Evolutionary conservation across 225 moss, liverwort and hornwort genomes (phyloP), one percentile per base, ranked within the genome.

Genomic region (Polytrichum formosum): DNA sequence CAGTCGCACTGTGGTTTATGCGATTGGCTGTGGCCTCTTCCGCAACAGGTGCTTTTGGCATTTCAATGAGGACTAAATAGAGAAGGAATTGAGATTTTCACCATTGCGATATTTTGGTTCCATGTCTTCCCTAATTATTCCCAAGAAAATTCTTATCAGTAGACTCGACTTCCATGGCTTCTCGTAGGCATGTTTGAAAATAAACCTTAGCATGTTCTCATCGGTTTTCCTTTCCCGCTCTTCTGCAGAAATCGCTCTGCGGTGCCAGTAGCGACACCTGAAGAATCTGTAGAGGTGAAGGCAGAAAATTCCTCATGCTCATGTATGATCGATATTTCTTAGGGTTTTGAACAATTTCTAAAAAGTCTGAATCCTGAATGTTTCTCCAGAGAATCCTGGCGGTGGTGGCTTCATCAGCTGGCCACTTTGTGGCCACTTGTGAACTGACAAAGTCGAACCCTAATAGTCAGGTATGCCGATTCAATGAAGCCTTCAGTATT

Each of bases 381-480:
- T 58, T 20, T 16, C 8, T 56, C 56, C 64, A 78, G 70, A 70
- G 20, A 61, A 66, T 78, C 61, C 9, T 73, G 23, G 78, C 73
- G 17, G 67, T 91, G 37, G 81, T 81, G 56, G 79, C 85, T 1
- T 91, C 91, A 55, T 72, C 74, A 26, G 72, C 73, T 61, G 88
- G 88, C 54, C 85, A 70, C 55, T 67, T 80, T 72, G 70, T 88
- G 53, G 91, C 83, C 26, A 75, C 91, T 55, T 91, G 88, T 70
- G 84, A 88, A 68, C 74, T 55, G 29, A 73, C 80, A 27, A 88
- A 91, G 55, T 78, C 73, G 18, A 81, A 81, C 60, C 58, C 20
- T 9, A 61, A 70, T 33, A 68, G 76, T 65, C 88, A 91, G 88
- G 91, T 88, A 63, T 16, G 4, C 9, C 28, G 4, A 4, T 56